A percentile compares a stretch with the other conserved stretches of the same genome.
Evolutionary conservation across 73 alveolate genomes (phyloP).

Genomic region (Paramecium pentaurelia): DNA sequence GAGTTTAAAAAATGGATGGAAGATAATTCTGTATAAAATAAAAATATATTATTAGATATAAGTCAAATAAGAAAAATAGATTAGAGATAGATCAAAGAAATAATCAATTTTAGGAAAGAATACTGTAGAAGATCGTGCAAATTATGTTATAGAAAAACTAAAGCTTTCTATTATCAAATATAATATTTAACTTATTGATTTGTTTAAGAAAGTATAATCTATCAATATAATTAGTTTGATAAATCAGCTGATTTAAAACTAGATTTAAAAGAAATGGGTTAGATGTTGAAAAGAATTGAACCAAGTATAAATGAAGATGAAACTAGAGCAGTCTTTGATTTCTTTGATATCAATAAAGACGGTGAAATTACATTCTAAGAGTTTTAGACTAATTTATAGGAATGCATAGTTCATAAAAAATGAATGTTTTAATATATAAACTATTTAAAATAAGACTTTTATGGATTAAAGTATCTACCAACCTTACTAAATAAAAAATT

Average conservation of each 20-base stretch:
- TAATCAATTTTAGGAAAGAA: slow-evolving; percentile 19
- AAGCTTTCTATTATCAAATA: slow-evolving; percentile 47
- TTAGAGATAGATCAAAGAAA: slow-evolving; percentile 12
- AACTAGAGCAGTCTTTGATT: slow-evolving; percentile 1
- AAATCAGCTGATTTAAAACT: slow-evolving; percentile 46
- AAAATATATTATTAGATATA: slow-evolving; percentile 14
- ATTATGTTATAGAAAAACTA: slow-evolving; percentile 54
- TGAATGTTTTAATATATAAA: neutral
- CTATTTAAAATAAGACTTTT: neutral
- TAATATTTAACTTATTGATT: slow-evolving; percentile 53
- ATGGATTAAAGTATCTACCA: neutral
- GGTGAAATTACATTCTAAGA: slow-evolving; percentile 39
- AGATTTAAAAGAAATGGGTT: slow-evolving; percentile 43
- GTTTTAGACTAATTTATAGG: neutral
- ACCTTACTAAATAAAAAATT: neutral
- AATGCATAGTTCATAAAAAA: slow-evolving; percentile 4
- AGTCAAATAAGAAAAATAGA: neutral
- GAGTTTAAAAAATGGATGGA: slow-evolving; percentile 61
- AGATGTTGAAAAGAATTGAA: slow-evolving; percentile 49
- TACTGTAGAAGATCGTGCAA: slow-evolving; percentile 43
- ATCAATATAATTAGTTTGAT: neutral
- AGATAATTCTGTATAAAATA: slow-evolving; percentile 30
- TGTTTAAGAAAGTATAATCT: slow-evolving; percentile 31
- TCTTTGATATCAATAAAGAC: slow-evolving; percentile 21
- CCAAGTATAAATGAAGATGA: slow-evolving; percentile 16